Base-by-base conservation (phyloP, 129 eudicot genomes). In the Gnaphalium uliginosum region DNA sequence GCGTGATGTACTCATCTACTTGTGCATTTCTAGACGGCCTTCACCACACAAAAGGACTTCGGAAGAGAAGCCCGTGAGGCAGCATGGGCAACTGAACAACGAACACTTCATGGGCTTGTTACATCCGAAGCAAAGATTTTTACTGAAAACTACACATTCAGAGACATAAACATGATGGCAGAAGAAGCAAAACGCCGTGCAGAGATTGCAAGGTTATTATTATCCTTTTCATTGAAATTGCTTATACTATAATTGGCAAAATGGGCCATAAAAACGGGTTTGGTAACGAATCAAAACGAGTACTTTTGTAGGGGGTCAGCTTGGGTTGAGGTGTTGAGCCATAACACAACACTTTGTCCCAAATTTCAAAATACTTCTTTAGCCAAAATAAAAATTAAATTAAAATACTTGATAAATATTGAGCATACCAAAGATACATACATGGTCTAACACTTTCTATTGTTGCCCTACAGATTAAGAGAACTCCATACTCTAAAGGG, bases 131-230 rank as follows among this genome's bases (percentile, higher is more conserved):
- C 84, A 19, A 86, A 86, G 68, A 62, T 70, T 29, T 82, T 81
- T 39, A 57, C 79, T 22, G 86, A 85, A 62, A 81, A 81, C 66
- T 59, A 77, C 77, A 76, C 89, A 17, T 88, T 88, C 54, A 79
- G 85, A 76, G 93, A 86, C 48, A 84, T 88, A 57, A 88, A 79
- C 68, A 61, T 81, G 41, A 85, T 88, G 93, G 93, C 93, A 26
- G 93, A 88, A 70, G 93, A 88, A 79, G 90, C 93, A 50, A 88
- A 81, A 39, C 82, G 87, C 13, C 85, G 93, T 22, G 93, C 93
- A n/a, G 93, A 88, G 62, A 88, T 88, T 64, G 90, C 93, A 69
- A 88, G 93, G 90, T 84, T 23, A 39, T 21, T 62, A 26, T 51
- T 37, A 21, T 37, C 18, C n/a, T 72, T 79, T 46, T 70, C 46